Conservation (phyloP, 441 rosid species). For the Capsella rubella region DNA sequence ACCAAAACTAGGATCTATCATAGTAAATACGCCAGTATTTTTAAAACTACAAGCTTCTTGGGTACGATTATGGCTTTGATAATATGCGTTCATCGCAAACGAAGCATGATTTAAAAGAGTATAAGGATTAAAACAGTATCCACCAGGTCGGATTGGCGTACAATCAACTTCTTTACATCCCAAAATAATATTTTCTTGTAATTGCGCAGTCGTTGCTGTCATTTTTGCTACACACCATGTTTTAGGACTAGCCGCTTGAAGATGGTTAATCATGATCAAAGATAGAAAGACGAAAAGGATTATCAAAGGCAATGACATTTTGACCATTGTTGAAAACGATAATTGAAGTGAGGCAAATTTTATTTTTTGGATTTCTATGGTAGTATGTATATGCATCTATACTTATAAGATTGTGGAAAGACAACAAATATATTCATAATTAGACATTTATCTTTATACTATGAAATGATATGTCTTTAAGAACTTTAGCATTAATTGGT, state of each 20-base stretch:
- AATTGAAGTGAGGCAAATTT: not conserved
- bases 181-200: not conserved
- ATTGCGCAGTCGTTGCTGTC: not conserved
- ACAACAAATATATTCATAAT: too few species aligned
- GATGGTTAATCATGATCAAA: not conserved
- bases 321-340: not conserved
- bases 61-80: not conserved
- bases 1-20: not conserved
- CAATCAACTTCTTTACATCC: slow-evolving; percentile 4
- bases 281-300: not conserved
- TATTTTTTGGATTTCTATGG: not conserved
- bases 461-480: too few species aligned
- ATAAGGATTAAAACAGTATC: not conserved
- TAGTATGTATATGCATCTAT: not conserved
- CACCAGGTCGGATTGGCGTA: not conserved
- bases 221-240: not conserved
- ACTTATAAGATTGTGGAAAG: too few species aligned
- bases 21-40: not conserved
- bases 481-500: too few species aligned
- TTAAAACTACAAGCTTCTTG: not conserved
- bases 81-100: not conserved
- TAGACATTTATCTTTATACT: too few species aligned
- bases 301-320: not conserved
- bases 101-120: not conserved
- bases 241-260: not conserved